These are phyloP conservation scores for Diospyros kaki DNA, from an alignment of 148 eudicot species.

Conservation along the genomic window DNA sequence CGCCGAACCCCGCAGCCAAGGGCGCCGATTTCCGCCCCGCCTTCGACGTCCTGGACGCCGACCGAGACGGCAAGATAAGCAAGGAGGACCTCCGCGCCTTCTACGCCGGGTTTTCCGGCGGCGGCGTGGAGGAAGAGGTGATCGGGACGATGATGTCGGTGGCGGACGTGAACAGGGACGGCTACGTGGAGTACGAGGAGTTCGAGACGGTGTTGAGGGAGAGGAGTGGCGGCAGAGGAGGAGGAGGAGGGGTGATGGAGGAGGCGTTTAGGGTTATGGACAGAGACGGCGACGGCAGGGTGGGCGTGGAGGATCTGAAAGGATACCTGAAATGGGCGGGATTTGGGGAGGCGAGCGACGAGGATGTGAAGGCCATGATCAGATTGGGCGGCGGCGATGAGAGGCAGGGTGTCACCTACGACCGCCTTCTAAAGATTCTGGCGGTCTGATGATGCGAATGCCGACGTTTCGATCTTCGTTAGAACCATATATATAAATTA, in stretches of 20 bases:
- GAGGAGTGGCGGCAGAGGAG: neutral
- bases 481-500: no score
- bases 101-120: slow-evolving; percentile 29
- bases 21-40: slow-evolving; percentile 45
- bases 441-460: slow-evolving; percentile 27
- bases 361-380: slow-evolving; percentile 77
- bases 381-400: slow-evolving; percentile 58
- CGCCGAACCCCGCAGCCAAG: neutral
- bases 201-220: slow-evolving; percentile 41
- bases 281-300: slow-evolving; percentile 74
- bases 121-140: slow-evolving; percentile 36
- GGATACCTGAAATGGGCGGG: slow-evolving; percentile 50
- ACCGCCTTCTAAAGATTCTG: slow-evolving; percentile 55
- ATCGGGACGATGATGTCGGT: slow-evolving; percentile 65
- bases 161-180: slow-evolving; percentile 68
- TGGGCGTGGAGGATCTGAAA: slow-evolving; percentile 59
- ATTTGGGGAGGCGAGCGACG: slow-evolving; percentile 44
- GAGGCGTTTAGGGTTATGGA: slow-evolving; percentile 77
- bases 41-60: slow-evolving; percentile 66
- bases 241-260: slow-evolving; percentile 41
- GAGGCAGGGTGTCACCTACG: slow-evolving; percentile 48
- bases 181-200: slow-evolving; percentile 63
- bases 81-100: slow-evolving; percentile 55
- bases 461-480: no score
- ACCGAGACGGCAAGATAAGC: slow-evolving; percentile 77